Evolutionary conservation across 208 protist species (phyloP).

Genomic region (Wallacemonas sp.): DNA sequence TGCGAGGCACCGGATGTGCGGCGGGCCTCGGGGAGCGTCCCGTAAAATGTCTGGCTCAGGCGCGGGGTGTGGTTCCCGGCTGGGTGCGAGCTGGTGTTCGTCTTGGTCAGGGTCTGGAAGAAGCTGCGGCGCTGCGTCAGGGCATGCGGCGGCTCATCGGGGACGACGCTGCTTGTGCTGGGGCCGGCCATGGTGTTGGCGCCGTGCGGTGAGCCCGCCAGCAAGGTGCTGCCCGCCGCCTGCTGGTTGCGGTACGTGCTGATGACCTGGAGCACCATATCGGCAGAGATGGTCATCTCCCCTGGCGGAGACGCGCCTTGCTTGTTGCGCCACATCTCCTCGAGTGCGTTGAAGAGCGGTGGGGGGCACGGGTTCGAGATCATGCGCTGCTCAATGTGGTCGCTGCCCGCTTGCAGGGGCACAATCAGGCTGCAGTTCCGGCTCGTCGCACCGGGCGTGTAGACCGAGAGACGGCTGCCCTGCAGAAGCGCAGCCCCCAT

Average conservation of each 20-base stretch:
- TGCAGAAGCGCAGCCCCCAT: slow-evolving; percentile 77
- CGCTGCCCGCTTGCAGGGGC: slow-evolving; percentile 48
- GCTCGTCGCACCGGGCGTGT: slow-evolving; percentile 27
- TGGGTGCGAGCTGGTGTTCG: not conserved
- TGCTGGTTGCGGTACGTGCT: slow-evolving; percentile 35
- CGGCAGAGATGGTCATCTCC: slow-evolving; percentile 43
- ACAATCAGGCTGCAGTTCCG: slow-evolving; percentile 59
- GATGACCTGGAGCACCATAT: slow-evolving; percentile 79
- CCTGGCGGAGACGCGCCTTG: slow-evolving; percentile 16
- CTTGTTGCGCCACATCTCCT: slow-evolving; percentile 68
- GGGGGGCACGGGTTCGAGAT: slow-evolving; percentile 66
- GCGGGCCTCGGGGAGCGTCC: not conserved
- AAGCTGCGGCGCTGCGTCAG: slow-evolving; percentile 5
- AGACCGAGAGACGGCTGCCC: slow-evolving; percentile 72
- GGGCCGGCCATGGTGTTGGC: not conserved
- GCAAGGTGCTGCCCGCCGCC: not conserved
- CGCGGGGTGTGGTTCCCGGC: not conserved
- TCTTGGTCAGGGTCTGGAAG: slow-evolving; percentile 16
- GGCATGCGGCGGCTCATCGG: slow-evolving; percentile 10
- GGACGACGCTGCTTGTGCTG: not conserved
- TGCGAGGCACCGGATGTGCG: not conserved
- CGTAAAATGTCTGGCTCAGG: slow-evolving; percentile 13
- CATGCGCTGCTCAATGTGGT: slow-evolving; percentile 50
- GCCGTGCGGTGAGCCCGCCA: not conserved
- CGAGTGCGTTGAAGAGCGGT: slow-evolving; percentile 70